Evolutionary conservation across 148 eudicot genomes (phyloP).

Genomic region (Arbutus unedo): DNA sequence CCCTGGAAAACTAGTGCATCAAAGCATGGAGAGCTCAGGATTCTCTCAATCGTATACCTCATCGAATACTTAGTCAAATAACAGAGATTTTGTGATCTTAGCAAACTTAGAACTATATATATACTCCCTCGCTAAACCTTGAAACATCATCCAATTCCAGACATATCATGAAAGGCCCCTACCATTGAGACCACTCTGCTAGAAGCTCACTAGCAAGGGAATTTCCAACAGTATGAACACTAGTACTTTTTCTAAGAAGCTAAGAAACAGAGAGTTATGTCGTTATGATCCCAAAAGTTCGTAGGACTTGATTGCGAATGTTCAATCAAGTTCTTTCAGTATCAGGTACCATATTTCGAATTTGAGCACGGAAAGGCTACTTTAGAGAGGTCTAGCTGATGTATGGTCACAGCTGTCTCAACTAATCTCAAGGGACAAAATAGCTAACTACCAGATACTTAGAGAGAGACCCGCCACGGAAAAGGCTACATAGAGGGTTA

Average conservation of each 20-base stretch:
- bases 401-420: neutral
- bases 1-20: neutral
- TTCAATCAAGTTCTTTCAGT: neutral
- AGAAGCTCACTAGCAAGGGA: neutral
- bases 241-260: neutral
- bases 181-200: neutral
- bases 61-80: neutral
- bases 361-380: neutral
- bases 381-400: neutral
- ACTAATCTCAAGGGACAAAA: neutral
- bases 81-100: neutral
- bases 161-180: neutral
- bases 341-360: neutral
- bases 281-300: neutral
- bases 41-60: conserved; percentile 4
- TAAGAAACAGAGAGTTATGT: neutral
- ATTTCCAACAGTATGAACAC: neutral
- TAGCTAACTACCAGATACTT: neutral
- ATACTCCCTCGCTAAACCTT: neutral
- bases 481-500: neutral
- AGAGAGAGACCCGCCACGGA: neutral
- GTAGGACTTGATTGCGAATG: neutral
- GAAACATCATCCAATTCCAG: neutral
- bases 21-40: neutral
- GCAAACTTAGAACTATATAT: neutral